Percentiles rank a stretch among this genome's conserved stretches.
Conservation (phyloP, 2,329 filamentous ascomycete species). For the Ceratocystis ficicola region DNA sequence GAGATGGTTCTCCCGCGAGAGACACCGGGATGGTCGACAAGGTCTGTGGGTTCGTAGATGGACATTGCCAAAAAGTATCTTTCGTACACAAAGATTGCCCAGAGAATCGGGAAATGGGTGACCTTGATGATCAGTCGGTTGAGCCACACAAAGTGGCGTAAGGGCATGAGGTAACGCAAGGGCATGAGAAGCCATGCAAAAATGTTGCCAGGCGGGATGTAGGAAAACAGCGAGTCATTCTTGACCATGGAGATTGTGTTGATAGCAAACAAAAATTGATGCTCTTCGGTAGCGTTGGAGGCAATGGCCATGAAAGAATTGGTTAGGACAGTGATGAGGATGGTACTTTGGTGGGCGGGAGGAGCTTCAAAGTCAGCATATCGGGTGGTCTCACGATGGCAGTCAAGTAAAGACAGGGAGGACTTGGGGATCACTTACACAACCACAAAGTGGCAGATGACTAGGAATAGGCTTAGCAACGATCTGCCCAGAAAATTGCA, state of each 20-base stretch:
- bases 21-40: constrained; percentile 59
- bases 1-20: constrained; percentile 40
- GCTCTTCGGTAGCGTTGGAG: constrained; percentile 84
- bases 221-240: constrained; percentile 91
- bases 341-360: constrained; percentile 43
- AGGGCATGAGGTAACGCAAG: constrained; percentile 64
- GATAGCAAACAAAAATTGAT: constrained; percentile 85
- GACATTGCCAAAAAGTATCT: constrained; percentile 61
- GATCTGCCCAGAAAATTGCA: constrained; percentile 70
- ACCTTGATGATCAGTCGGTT: constrained; percentile 87
- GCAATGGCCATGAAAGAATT: constrained; percentile 95
- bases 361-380: not conserved
- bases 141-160: constrained; percentile 68
- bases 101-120: constrained; percentile 78
- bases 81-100: constrained; percentile 80
- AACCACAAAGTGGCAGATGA: constrained; percentile 90
- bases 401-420: not conserved
- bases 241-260: constrained; percentile 98
- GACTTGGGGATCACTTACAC: constrained; percentile 41
- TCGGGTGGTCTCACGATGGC: not conserved
- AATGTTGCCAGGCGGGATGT: constrained; percentile 82
- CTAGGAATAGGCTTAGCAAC: constrained; percentile 69
- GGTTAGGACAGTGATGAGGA: constrained; percentile 87
- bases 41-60: constrained; percentile 71
- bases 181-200: constrained; percentile 83